Base-by-base conservation (phyloP, 2,329 filamentous ascomycete species). In the Fusarium phyllophilum region DNA sequence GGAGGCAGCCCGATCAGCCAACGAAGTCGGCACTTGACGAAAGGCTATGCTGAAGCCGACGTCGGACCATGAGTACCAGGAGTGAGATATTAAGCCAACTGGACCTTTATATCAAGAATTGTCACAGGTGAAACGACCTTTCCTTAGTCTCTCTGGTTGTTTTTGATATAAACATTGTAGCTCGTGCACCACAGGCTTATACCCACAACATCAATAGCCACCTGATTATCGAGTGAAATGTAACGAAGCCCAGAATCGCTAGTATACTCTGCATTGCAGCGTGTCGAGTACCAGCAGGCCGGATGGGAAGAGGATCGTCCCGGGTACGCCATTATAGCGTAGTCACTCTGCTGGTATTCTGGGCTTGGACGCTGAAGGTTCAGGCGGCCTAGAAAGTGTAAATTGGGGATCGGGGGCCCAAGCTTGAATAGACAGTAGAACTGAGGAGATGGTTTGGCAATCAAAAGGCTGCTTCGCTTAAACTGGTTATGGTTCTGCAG, bases 281-380 rank as follows among this genome's bases (percentile, higher is more conserved):
- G 45, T 54, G 55, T 44, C 46, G 24, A 69, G 62, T 70, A 66
- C 75, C 75, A 69, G 51, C 57, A 75, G 75, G 49, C 62, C 71
- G 75, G 71, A 70, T 61, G 65, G 66, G 68, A 59, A 68, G 60
- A 74, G 72, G 73, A 70, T 62, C 71, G 66, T 73, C 75, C 69
- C 73, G 75, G 24, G 52, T 44, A 69, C 69, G 69, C 73, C 69
- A 75, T 72, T 71, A 70, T 71, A 76, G 70, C 68, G 69, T 66
- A 65, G 12, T 74, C 74, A 57, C 54, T 61, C 55, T 59, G 24
- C 65, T 76, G 74, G 74, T 66, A 67, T 63, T 46, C 39, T 52
- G 55, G 62, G 38, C 49, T 54, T 62, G 59, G 59, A 42, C 36
- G 42, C 49, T 61, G 61, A 45, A 70, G 54, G 45, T 38, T 39